Evolutionary conservation across 2,329 filamentous ascomycete species (phyloP).

Genomic region (Cercospora brassicicola): DNA sequence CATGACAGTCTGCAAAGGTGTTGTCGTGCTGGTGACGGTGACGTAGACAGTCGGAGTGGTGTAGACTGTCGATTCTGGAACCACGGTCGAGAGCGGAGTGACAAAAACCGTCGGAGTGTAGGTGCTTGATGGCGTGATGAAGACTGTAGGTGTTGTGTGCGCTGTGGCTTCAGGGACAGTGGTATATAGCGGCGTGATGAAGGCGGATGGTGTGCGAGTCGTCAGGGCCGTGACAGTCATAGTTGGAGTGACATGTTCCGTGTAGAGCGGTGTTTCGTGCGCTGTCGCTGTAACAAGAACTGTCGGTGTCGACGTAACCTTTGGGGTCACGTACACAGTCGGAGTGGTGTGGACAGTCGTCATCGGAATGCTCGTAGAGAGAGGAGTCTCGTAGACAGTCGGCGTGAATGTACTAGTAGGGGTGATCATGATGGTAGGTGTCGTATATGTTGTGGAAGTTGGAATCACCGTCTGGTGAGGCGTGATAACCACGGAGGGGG

Average conservation of each 20-base stretch:
- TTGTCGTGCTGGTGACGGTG: not conserved
- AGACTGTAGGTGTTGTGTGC: not conserved
- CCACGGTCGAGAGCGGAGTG: not conserved
- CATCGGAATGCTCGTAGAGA: not conserved
- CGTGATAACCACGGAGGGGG: not conserved
- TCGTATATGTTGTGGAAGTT: not conserved
- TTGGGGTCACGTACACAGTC: not conserved
- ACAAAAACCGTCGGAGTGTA: not conserved
- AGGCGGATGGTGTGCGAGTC: not conserved
- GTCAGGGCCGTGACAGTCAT: not conserved
- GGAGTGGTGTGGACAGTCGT: not conserved
- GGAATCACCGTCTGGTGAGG: not conserved
- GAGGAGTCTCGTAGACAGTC: not conserved
- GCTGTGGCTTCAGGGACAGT: not conserved
- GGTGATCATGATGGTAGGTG: not conserved
- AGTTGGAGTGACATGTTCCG: not conserved
- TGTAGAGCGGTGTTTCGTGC: not conserved
- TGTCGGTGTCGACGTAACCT: not conserved
- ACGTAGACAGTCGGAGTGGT: not conserved
- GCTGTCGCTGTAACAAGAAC: not conserved
- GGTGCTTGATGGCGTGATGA: not conserved
- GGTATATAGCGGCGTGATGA: not conserved
- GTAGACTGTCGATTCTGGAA: not conserved
- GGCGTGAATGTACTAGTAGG: not conserved
- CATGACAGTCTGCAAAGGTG: not conserved